These are phyloP conservation scores for Arctium minus DNA, from an alignment of 129 eudicot species.

Conservation along the genomic window DNA sequence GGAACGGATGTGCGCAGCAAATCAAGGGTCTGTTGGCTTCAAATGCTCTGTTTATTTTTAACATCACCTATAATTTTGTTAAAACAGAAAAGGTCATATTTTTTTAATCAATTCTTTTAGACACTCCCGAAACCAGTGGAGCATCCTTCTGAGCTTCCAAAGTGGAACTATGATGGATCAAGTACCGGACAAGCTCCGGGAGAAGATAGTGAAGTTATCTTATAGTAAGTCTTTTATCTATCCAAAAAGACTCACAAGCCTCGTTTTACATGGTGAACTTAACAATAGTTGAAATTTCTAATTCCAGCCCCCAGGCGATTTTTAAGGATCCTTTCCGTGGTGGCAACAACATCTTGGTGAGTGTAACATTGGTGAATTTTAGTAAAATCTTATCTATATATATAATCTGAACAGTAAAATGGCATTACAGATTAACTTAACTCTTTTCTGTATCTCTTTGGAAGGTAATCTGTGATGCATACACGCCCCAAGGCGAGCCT, in stretches of 20 bases:
- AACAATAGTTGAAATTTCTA: conserved; percentile 7
- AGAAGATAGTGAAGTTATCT: conserved; percentile 97
- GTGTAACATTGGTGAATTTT: conserved; percentile 25
- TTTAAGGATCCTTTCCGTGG: conserved; percentile 98
- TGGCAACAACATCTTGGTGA: conserved; percentile 94
- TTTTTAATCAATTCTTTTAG: conserved; percentile 29
- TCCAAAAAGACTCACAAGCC: not conserved
- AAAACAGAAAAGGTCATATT: not conserved
- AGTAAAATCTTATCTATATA: not conserved
- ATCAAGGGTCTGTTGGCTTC: conserved; percentile 65
- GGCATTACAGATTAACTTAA: not conserved
- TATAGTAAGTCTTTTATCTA: conserved; percentile 63
- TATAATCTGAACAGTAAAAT: not conserved
- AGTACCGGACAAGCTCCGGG: conserved; percentile 99
- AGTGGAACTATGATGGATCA: conserved; percentile 98
- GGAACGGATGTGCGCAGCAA: conserved; percentile 93
- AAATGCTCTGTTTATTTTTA: not conserved
- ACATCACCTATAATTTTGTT: not conserved
- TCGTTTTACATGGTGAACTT: not conserved
- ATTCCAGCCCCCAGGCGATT: conserved; percentile 90
- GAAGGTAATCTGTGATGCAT: conserved; percentile 90
- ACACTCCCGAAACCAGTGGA: conserved; percentile 80
- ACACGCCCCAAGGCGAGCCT: conserved; percentile 92
- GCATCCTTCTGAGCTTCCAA: conserved; percentile 94
- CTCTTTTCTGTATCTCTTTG: not conserved